These are phyloP conservation scores for Penicillium fuscoglaucum DNA, from an alignment of 2,329 filamentous ascomycete species.

Conservation along the genomic window DNA sequence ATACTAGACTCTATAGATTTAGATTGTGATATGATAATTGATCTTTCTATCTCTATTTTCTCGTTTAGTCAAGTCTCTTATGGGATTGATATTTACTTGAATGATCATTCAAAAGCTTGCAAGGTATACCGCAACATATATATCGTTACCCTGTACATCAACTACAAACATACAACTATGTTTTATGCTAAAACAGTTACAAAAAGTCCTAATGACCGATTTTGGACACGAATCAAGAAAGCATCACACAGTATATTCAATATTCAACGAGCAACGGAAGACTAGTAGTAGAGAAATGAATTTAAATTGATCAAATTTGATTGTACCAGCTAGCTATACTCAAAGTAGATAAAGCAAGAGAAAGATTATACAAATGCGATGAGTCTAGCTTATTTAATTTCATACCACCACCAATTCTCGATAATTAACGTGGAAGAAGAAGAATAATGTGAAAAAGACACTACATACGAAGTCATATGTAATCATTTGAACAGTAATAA, in stretches of 20 bases:
- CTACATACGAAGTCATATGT: not conserved
- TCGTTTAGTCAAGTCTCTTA: accelerated
- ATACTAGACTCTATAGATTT: not conserved
- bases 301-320: not conserved
- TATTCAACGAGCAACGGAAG: not conserved
- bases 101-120: too few relatives aligned
- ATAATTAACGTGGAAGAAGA: too few relatives aligned
- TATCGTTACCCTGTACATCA: not conserved
- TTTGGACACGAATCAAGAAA: not conserved
- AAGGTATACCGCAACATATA: not conserved
- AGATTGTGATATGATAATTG: not conserved
- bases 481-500: slow-evolving; percentile 1
- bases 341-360: too few relatives aligned
- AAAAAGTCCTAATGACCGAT: not conserved
- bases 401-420: too few relatives aligned
- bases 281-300: not conserved
- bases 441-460: too few relatives aligned
- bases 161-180: not conserved
- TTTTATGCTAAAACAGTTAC: not conserved
- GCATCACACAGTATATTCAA: not conserved
- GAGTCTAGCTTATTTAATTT: too few relatives aligned
- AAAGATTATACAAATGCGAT: too few relatives aligned
- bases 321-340: not conserved
- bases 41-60: not conserved
- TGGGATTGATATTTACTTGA: not conserved